phyloP scores from a whole-genome alignment of 805 yeast genomes.

The Monosporozyma aquatica region DNA sequence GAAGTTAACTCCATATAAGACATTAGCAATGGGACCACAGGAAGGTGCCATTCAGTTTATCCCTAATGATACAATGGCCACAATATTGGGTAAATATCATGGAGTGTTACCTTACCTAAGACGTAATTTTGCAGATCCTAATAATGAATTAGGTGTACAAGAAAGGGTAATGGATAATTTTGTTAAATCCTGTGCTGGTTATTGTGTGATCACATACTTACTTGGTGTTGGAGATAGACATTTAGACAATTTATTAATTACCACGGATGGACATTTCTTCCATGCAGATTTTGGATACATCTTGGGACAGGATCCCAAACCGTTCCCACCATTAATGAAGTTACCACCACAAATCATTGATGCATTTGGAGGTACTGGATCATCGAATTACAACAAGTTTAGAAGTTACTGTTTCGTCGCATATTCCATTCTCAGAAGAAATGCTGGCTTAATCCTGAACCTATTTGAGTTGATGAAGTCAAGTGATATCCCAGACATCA shows the following conservation, averaged over 20 bases:
- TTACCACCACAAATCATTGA: conserved; percentile 93
- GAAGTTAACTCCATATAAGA: conserved; percentile 78
- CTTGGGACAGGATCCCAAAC: conserved; percentile 94
- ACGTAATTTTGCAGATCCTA: conserved; percentile 36
- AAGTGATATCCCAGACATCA: conserved; percentile 85
- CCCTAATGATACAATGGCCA: conserved; percentile 84
- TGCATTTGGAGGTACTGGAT: conserved; percentile 92
- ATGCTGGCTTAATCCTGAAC: conserved; percentile 81
- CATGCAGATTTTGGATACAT: conserved; percentile 98
- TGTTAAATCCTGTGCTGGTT: conserved; percentile 93
- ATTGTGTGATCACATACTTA: conserved; percentile 89
- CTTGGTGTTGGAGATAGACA: conserved; percentile 97
- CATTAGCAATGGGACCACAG: conserved; percentile 79
- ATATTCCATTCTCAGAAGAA: conserved; percentile 79
- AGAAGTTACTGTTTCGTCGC: conserved; percentile 92
- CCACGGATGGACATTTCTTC: conserved; percentile 82
- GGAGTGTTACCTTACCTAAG: conserved; percentile 68
- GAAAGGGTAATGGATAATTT: conserved; percentile 80
- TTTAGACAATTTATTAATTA: conserved; percentile 76
- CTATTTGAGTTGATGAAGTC: conserved; percentile 89
- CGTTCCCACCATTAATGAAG: conserved; percentile 97
- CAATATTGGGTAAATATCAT: conserved; percentile 62
- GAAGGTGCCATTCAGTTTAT: conserved; percentile 93
- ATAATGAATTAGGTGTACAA: conserved; percentile 28
- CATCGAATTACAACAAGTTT: conserved; percentile 77